A percentile compares a stretch with the other conserved stretches of the same genome.
These are phyloP conservation scores for Pleodorina starrii DNA, from an alignment of 139 green algal genomes.

Conservation along the genomic window DNA sequence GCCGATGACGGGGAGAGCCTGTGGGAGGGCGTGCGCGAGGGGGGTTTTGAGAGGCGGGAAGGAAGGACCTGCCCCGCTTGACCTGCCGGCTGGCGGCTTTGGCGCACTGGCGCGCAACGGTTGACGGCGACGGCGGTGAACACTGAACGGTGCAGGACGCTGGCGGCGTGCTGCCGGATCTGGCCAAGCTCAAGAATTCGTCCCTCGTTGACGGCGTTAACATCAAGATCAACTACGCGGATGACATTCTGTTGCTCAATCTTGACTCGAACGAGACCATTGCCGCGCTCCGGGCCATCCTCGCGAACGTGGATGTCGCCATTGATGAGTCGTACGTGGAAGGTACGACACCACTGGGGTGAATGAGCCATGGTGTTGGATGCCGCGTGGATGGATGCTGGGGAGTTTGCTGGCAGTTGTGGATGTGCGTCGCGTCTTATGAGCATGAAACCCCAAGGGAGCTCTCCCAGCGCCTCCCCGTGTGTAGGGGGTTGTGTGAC, in stretches of 20 bases:
- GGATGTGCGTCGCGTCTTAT: neutral
- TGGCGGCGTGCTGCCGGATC: slow-evolving; percentile 60
- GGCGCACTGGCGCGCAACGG: neutral
- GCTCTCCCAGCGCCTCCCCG: too few relatives aligned
- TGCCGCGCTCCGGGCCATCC: slow-evolving; percentile 39
- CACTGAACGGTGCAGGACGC: slow-evolving; percentile 55
- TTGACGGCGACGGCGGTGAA: neutral
- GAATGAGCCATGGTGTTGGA: too few relatives aligned
- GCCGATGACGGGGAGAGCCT: neutral
- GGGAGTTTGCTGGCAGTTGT: neutral
- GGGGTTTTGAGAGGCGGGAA: neutral
- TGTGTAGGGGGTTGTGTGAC: too few relatives aligned
- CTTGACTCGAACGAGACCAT: neutral
- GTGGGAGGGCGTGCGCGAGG: neutral
- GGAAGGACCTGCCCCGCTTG: neutral
- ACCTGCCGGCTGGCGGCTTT: neutral
- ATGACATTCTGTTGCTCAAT: neutral
- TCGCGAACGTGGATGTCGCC: slow-evolving; percentile 70
- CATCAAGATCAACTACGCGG: neutral
- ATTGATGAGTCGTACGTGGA: slow-evolving; percentile 78
- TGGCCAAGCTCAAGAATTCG: slow-evolving; percentile 20
- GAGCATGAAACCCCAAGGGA: neutral
- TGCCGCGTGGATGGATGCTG: neutral
- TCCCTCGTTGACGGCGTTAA: neutral
- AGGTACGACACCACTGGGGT: too few relatives aligned